These are phyloP conservation scores for Fraxinus paxiana DNA, from an alignment of 305 asterid species.

Conservation along the genomic window DNA sequence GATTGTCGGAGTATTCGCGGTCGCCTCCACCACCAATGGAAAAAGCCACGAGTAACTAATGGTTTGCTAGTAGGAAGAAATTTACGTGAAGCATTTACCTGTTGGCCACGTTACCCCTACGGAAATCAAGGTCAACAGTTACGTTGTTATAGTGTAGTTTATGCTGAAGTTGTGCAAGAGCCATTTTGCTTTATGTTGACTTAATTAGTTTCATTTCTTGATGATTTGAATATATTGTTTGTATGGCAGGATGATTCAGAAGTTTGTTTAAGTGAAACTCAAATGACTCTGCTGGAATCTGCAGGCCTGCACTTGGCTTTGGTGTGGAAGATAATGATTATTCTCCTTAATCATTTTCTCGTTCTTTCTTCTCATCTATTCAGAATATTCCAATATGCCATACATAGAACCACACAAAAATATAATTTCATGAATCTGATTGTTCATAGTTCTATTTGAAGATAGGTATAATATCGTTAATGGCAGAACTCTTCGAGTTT, in stretches of 20 bases:
- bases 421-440: not conserved
- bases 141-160: not conserved
- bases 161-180: not conserved
- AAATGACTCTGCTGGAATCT: not conserved
- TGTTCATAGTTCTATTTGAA: not conserved
- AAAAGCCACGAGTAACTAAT: not conserved
- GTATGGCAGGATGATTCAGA: not conserved
- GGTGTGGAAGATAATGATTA: not conserved
- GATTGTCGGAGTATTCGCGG: not conserved
- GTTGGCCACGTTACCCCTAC: not conserved
- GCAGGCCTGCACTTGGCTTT: not conserved
- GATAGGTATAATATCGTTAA: not conserved
- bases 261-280: not conserved
- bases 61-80: not conserved
- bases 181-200: not conserved
- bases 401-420: not conserved
- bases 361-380: not conserved
- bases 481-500: constrained; percentile 3
- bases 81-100: not conserved
- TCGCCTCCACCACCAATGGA: not conserved
- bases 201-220: not conserved
- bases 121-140: not conserved
- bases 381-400: not conserved
- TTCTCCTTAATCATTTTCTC: not conserved
- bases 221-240: not conserved